Evolutionary conservation across 306 rosid genomes (phyloP).

Genomic region (Hippophae rhamnoides): DNA sequence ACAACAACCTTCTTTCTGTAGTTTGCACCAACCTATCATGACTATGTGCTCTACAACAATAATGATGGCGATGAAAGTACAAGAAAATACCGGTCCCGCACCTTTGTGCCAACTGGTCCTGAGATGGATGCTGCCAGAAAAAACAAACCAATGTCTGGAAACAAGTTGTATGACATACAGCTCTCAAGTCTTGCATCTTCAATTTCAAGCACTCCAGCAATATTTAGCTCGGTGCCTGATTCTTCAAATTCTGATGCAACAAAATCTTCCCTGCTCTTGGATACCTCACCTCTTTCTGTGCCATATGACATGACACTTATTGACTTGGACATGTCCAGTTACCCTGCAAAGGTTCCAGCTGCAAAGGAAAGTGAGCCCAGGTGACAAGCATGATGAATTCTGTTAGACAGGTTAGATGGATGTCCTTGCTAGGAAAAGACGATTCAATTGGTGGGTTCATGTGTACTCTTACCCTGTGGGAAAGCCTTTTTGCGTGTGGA

Average conservation of each 20-base stretch:
- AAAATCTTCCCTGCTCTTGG: conserved; percentile 80
- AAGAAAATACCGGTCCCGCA: conserved; percentile 83
- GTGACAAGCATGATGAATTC: conserved; percentile 24
- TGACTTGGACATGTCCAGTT: conserved; percentile 71
- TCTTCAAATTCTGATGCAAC: conserved; percentile 33
- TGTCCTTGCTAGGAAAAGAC: conserved; percentile 16
- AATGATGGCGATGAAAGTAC: conserved; percentile 85
- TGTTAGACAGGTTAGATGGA: conserved; percentile 21
- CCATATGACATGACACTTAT: conserved; percentile 76
- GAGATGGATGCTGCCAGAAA: conserved; percentile 89
- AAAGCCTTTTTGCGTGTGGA: conserved; percentile 10
- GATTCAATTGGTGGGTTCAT: conserved; percentile 16
- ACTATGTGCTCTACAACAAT: conserved; percentile 89
- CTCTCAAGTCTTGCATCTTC: conserved; percentile 63
- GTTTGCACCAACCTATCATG: conserved; percentile 99
- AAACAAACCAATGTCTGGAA: conserved; percentile 55
- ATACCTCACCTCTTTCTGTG: conserved; percentile 35
- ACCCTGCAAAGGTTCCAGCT: conserved; percentile 71
- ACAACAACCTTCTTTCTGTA: conserved; percentile 25
- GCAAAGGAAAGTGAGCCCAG: conserved; percentile 41
- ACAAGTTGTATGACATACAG: conserved; percentile 80
- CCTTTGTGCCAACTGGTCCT: conserved; percentile 94
- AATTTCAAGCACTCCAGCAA: conserved; percentile 41
- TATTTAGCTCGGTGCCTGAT: conserved; percentile 26
- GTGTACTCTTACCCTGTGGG: conserved; percentile 8